Base-by-base conservation (phyloP, 805 yeast species). In the Candida coquimbonensis region DNA sequence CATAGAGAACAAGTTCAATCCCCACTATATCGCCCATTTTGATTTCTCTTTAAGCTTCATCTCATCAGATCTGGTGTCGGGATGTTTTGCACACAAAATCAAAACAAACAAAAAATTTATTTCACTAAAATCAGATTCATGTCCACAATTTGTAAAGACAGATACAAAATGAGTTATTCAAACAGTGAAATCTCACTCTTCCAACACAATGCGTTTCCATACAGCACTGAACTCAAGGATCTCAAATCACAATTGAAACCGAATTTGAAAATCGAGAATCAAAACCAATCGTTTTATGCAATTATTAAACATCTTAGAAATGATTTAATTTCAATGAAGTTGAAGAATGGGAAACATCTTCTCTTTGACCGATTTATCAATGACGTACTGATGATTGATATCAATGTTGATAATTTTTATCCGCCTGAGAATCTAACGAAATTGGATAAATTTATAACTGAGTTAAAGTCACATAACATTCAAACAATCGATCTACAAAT, bases 341-440 rank as follows among this genome's bases (percentile, higher is more conserved):
- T 56, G 32, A 52, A 47, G 11, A 38, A 45, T 33, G 42, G 45
- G 32, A 46, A 43, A 16, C 13, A 14, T n/a, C n/a, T 57, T 37
- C 37, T 52, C 17, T 36, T 59, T 14, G 63, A 59, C 39, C 39
- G 37, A 17, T 54, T 50, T 13, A 46, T 59, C 14, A 43, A 38
- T 16, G 60, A 55, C 9, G 40, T 59, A 3, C 39, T 54, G 21
- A 48, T 47, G 3, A 14, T 39, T 2, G 38, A 47, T 2, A 36
- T 57, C 1, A 38, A 51, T 16, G 42, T 53, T 9, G 46, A 42
- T 36, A 7, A 41, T 0, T 47, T 38, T 21, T 59, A 59, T 31
- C 63, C 63, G 9, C 63, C 63, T 1, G 54, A 53, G 42, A 53
- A 55, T 33, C 13, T 44, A 21, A 39, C 46, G 14, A 57, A 53